Conservation (phyloP, 2,329 filamentous ascomycete genomes). For the Didymella keratinophila region DNA sequence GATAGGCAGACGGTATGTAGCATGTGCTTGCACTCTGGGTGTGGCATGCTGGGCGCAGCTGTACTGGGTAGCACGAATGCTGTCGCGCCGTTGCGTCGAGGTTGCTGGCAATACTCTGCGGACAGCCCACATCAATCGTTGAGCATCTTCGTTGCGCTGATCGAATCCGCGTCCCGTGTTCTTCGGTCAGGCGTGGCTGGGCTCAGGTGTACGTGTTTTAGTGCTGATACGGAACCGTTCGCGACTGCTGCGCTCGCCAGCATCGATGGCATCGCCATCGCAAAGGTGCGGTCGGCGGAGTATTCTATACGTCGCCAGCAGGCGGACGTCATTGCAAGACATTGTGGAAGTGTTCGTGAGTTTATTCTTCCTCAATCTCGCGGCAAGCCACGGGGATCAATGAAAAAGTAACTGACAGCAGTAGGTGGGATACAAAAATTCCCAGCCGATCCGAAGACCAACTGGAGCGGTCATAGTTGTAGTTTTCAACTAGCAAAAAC, state of each 20-base stretch:
- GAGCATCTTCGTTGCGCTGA: background rate
- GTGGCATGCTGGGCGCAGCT: background rate
- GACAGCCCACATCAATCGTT: too few relatives aligned
- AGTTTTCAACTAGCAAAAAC: slow-evolving; percentile 94
- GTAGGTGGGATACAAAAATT: slow-evolving; percentile 75
- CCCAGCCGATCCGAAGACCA: slow-evolving; percentile 74
- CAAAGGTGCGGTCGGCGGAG: background rate
- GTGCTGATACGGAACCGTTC: background rate
- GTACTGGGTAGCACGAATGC: background rate
- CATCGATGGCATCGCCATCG: background rate
- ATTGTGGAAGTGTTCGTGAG: background rate
- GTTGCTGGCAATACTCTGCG: background rate
- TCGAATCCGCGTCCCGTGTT: background rate
- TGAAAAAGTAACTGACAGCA: slow-evolving; percentile 37
- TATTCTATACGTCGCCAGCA: background rate
- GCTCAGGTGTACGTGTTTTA: background rate
- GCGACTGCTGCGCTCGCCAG: background rate
- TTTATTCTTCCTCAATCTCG: slow-evolving; percentile 42
- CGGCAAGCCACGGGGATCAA: slow-evolving; percentile 40
- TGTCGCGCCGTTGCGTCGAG: background rate
- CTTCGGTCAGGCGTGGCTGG: background rate
- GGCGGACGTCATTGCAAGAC: background rate
- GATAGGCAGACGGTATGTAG: background rate
- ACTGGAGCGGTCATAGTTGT: slow-evolving; percentile 76
- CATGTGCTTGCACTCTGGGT: background rate